A percentile compares a stretch with the other conserved stretches of the same genome.
phyloP scores from a whole-genome alignment of 805 yeast species.

The Starmerella stellata region DNA sequence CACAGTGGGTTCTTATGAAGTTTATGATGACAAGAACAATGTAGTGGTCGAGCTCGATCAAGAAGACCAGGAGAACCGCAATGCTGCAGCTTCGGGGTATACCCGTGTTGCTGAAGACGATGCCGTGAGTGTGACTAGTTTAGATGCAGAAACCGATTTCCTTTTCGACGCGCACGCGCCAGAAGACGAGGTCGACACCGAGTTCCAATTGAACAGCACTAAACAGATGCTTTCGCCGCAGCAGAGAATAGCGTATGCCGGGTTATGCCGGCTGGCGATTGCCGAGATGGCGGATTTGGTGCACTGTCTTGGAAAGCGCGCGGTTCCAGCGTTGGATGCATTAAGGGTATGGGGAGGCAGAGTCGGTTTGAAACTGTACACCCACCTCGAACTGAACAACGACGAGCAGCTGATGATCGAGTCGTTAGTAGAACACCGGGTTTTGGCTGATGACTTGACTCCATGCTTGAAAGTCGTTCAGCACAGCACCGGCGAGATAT shows the following conservation, averaged over 20 bases:
- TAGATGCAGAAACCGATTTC: constrained; percentile 39
- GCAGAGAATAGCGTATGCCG: constrained; percentile 83
- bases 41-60: constrained; percentile 20
- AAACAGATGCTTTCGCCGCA: constrained; percentile 62
- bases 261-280: constrained; percentile 54
- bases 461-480: constrained; percentile 29
- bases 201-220: constrained; percentile 60
- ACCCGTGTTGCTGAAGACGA: constrained; percentile 53
- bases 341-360: constrained; percentile 71
- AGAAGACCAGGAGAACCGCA: constrained; percentile 15
- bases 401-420: constrained; percentile 80
- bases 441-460: constrained; percentile 53
- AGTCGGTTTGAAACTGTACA: constrained; percentile 51
- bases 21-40: constrained; percentile 56
- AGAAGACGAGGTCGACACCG: constrained; percentile 30
- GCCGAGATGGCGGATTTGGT: constrained; percentile 71
- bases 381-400: constrained; percentile 58
- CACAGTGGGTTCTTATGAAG: constrained; percentile 54
- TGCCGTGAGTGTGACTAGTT: constrained; percentile 38
- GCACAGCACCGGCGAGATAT: background rate
- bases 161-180: constrained; percentile 30
- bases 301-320: constrained; percentile 25
- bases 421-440: constrained; percentile 64
- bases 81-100: constrained; percentile 48
- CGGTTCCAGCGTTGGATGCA: constrained; percentile 41